Percentiles rank a stretch among this genome's conserved stretches.
Conservation (phyloP, 2,329 filamentous ascomycete species). For the Apiospora malaysiana region DNA sequence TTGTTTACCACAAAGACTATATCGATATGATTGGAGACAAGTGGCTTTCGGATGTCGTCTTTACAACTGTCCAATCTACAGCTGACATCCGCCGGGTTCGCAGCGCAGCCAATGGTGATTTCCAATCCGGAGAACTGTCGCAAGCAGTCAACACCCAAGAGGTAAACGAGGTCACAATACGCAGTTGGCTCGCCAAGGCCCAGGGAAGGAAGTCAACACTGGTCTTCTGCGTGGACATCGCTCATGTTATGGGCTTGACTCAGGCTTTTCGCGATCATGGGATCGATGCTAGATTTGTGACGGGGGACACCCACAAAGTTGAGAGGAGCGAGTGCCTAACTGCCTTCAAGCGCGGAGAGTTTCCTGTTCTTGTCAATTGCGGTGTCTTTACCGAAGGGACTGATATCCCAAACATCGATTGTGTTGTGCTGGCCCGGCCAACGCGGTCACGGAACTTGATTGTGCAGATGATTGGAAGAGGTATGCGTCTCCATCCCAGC, state of each 20-base stretch:
- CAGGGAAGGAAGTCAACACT: conserved; percentile 79
- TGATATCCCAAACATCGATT: conserved; percentile 97
- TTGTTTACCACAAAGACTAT: conserved; percentile 87
- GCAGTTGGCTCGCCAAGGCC: conserved; percentile 84
- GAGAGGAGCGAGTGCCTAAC: conserved; percentile 74
- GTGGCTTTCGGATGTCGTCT: conserved; percentile 90
- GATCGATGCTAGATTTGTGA: conserved; percentile 86
- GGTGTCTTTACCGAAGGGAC: conserved; percentile 97
- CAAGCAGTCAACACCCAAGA: conserved; percentile 80
- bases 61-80: conserved; percentile 87
- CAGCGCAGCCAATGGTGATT: conserved; percentile 75
- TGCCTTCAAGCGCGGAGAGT: conserved; percentile 77
- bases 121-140: conserved; percentile 78
- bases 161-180: conserved; percentile 83
- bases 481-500: conserved; percentile 79
- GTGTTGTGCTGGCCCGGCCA: conserved; percentile 83
- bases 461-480: conserved; percentile 96
- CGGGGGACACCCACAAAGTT: conserved; percentile 75
- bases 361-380: conserved; percentile 90
- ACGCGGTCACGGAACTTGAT: conserved; percentile 93
- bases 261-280: conserved; percentile 77
- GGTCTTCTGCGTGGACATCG: conserved; percentile 91
- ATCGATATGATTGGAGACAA: conserved; percentile 76
- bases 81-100: conserved; percentile 78
- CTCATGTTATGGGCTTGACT: conserved; percentile 79